Evolutionary conservation across 1,139 yeast genomes (phyloP).

Genomic region (Zhuliangozyma blackwelliae): DNA sequence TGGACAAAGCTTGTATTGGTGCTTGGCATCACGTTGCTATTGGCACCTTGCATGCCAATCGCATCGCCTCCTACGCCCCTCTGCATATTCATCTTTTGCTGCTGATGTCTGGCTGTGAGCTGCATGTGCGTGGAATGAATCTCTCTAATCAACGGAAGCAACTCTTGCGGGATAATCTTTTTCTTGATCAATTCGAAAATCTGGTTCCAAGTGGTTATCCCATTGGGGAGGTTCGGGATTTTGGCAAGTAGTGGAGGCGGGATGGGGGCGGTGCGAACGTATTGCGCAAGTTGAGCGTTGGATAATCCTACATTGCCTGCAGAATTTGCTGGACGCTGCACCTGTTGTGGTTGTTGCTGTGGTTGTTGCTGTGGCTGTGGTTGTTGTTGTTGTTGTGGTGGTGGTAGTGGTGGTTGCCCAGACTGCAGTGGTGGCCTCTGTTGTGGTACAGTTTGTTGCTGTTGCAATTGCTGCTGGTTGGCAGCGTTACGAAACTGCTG

Average conservation of each 20-base stretch:
- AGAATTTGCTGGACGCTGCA: slow-evolving; percentile 10
- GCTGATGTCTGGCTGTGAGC: slow-evolving; percentile 33
- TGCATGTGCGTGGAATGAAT: slow-evolving; percentile 55
- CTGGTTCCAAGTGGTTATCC: slow-evolving; percentile 79
- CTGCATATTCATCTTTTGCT: slow-evolving; percentile 18
- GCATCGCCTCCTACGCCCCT: slow-evolving; percentile 7
- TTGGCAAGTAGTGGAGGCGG: slow-evolving; percentile 69
- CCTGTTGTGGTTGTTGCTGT: slow-evolving; percentile 7
- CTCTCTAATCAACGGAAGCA: slow-evolving; percentile 53
- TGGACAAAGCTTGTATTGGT: slow-evolving; percentile 5
- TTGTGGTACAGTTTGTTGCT: slow-evolving; percentile 26
- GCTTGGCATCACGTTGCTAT: slow-evolving; percentile 8
- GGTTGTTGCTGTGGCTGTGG: slow-evolving; percentile 32
- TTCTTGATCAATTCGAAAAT: slow-evolving; percentile 66
- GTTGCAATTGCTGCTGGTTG: slow-evolving; percentile 17
- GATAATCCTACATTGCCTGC: slow-evolving; percentile 17
- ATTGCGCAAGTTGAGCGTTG: slow-evolving; percentile 18
- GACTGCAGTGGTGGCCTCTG: no score
- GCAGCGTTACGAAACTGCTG: slow-evolving; percentile 13
- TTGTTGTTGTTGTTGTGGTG: no score
- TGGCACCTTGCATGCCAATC: slow-evolving; percentile 3
- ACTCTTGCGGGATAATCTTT: slow-evolving; percentile 52
- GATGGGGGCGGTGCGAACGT: slow-evolving; percentile 55
- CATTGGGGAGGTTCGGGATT: slow-evolving; percentile 80
- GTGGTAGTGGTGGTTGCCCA: no score